A percentile compares a stretch with the other conserved stretches of the same genome.
These are phyloP conservation scores for Ettlia oleoabundans DNA, from an alignment of 139 green algal species.

Conservation along the genomic window DNA sequence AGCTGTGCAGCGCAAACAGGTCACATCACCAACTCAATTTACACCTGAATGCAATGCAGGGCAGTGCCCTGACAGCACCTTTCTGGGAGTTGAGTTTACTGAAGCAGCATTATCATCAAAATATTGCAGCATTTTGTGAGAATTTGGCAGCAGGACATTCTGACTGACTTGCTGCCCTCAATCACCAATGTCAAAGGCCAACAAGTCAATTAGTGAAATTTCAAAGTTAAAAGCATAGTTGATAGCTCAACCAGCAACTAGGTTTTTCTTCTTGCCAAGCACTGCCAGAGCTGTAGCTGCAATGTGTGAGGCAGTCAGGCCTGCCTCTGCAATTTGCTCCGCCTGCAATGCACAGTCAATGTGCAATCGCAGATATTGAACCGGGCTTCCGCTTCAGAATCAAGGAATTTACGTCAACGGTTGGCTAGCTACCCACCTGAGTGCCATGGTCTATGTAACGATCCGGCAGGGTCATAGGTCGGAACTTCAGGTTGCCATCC, in stretches of 20 bases:
- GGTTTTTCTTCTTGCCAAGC: conserved; percentile 25
- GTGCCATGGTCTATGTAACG: conserved; percentile 92
- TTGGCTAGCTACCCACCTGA: conserved; percentile 40
- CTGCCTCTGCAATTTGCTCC: conserved; percentile 92
- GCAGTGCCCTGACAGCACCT: background rate
- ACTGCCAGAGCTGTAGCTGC: conserved; percentile 83
- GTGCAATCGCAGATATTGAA: too few species aligned
- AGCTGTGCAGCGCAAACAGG: too few species aligned
- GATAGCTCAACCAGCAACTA: too few species aligned
- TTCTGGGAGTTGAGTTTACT: background rate
- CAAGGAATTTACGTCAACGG: background rate
- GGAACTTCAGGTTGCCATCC: conserved; percentile 94
- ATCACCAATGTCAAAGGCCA: too few species aligned
- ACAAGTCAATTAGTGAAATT: too few species aligned
- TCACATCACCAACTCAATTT: background rate
- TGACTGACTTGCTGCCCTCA: too few species aligned
- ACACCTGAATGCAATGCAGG: background rate
- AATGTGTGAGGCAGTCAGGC: conserved; percentile 89
- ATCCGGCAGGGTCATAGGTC: conserved; percentile 96
- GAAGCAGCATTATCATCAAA: background rate
- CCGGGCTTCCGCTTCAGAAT: too few species aligned
- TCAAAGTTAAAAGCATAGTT: too few species aligned
- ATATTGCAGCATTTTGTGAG: too few species aligned
- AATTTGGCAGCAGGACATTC: too few species aligned
- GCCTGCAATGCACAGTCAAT: conserved; percentile 48